Percentiles rank a stretch among this genome's conserved stretches.
phyloP scores from a whole-genome alignment of 768 basidiomycete genomes.

The Hypsizygus marmoreus region DNA sequence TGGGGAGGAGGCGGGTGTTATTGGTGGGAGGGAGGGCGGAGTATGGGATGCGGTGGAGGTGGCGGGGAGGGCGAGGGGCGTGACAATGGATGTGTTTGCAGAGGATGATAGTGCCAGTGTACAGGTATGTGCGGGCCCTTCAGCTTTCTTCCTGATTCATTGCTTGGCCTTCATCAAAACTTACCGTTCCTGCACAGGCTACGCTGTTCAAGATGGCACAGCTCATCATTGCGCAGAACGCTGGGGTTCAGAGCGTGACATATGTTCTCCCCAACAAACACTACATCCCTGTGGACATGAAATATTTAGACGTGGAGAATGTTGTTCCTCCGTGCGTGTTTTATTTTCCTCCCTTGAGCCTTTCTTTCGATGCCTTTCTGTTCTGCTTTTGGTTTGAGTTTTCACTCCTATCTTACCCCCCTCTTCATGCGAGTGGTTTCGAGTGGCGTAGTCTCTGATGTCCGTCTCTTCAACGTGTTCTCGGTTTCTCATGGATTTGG shows the following conservation, averaged over 20 bases:
- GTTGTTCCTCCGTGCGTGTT: slow-evolving; percentile 43
- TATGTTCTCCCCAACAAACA: slow-evolving; percentile 93
- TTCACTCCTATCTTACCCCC: no score
- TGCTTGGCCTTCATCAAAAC: neutral
- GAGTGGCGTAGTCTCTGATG: no score
- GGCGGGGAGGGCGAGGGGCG: slow-evolving; percentile 54
- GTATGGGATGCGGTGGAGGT: slow-evolving; percentile 60
- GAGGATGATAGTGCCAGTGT: slow-evolving; percentile 89
- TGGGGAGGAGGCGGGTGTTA: slow-evolving; percentile 30
- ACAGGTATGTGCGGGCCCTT: slow-evolving; percentile 79
- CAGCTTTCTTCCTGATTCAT: neutral
- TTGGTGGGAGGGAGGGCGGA: no score
- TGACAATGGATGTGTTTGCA: slow-evolving; percentile 83
- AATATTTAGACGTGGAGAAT: slow-evolving; percentile 72
- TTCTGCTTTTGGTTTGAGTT: no score
- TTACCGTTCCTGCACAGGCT: slow-evolving; percentile 52
- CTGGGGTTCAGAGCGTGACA: slow-evolving; percentile 55
- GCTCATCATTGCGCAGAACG: slow-evolving; percentile 67
- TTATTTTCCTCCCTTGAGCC: no score
- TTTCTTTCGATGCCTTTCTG: no score
- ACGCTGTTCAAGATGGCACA: slow-evolving; percentile 90
- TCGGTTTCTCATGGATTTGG: no score
- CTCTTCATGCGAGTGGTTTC: no score
- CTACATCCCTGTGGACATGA: slow-evolving; percentile 87
- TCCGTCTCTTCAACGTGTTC: no score